Conservation (phyloP, 2,329 filamentous ascomycete species). For the Stagonosporopsis rhizophila region DNA sequence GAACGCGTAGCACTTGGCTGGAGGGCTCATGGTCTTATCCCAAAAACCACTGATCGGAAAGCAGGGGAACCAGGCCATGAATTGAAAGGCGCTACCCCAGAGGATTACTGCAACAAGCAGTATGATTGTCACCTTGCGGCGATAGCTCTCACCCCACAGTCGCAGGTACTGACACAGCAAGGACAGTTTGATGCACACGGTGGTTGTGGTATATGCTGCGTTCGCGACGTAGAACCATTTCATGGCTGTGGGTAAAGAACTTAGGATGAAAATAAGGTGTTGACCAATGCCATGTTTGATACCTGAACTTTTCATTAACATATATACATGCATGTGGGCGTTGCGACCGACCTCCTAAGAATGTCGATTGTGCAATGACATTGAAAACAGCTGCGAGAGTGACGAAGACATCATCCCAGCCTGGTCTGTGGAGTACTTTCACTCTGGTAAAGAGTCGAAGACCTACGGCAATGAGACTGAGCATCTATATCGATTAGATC, state of each 20-base stretch:
- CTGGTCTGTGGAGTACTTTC: neutral
- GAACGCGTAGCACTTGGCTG: conserved; percentile 38
- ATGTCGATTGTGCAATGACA: neutral
- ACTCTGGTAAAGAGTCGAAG: neutral
- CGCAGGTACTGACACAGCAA: conserved; percentile 45
- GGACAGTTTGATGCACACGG: conserved; percentile 26
- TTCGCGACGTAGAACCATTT: conserved; percentile 13
- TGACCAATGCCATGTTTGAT: conserved; percentile 2
- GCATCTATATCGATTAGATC: neutral
- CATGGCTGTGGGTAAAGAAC: conserved; percentile 1
- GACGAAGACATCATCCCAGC: conserved; percentile 11
- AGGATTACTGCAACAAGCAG: conserved; percentile 24
- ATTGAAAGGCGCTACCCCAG: conserved; percentile 37
- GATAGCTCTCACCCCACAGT: conserved; percentile 29
- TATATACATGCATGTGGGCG: neutral
- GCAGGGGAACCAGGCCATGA: conserved; percentile 42
- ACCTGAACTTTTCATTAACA: neutral
- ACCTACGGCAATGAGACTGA: conserved; percentile 3
- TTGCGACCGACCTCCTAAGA: neutral
- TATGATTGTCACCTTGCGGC: conserved; percentile 22
- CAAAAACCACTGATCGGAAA: conserved; percentile 34
- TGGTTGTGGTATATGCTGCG: conserved; percentile 6
- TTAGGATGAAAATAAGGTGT: conserved; percentile 4
- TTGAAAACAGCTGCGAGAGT: conserved; percentile 6
- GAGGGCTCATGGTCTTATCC: conserved; percentile 18